Evolutionary conservation across 192 early-diverging fungal species (phyloP).

Genomic region (Rhizophagus prolifer): DNA sequence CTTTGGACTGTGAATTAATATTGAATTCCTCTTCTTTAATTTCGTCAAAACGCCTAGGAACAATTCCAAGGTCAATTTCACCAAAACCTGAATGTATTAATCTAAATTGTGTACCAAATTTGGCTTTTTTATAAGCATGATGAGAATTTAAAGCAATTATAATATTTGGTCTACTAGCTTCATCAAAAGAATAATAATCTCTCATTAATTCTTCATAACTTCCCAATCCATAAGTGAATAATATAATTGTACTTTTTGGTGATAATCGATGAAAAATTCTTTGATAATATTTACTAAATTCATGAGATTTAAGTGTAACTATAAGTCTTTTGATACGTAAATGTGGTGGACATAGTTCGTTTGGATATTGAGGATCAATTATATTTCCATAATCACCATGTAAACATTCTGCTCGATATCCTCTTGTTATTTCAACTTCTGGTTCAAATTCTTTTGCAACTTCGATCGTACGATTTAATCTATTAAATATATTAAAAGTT

Average conservation of each 20-base stretch:
- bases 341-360: not conserved
- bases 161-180: constrained; percentile 10
- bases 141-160: not conserved
- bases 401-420: constrained; percentile 6
- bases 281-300: constrained; percentile 9
- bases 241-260: constrained; percentile 14
- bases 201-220: constrained; percentile 20
- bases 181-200: not conserved
- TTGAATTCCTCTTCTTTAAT: not conserved
- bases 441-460: not conserved
- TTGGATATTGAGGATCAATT: not conserved
- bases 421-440: not conserved
- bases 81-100: not conserved
- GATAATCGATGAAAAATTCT: constrained; percentile 11
- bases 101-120: not conserved
- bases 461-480: not conserved
- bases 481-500: not conserved
- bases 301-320: not conserved
- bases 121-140: not conserved
- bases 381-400: not conserved
- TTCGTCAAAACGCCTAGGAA: not conserved
- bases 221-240: constrained; percentile 15
- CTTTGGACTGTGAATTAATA: not conserved
- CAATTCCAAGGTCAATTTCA: constrained; percentile 14
- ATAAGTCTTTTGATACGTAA: not conserved